Base-by-base conservation (phyloP, 1,284 basidiomycete genomes). In the Xanthoconium separans region DNA sequence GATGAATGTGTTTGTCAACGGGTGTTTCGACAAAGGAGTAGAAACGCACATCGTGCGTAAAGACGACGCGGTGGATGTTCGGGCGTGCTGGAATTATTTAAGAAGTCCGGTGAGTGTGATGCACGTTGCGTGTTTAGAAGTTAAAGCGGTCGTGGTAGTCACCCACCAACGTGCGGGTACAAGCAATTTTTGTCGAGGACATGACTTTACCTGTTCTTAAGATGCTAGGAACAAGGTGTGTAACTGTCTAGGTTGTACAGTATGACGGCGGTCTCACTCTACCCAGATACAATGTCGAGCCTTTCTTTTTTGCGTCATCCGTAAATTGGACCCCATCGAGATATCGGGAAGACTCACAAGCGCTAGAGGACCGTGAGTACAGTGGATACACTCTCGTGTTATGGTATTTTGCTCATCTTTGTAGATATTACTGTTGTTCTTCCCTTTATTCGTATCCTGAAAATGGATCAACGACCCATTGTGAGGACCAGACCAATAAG, bases 251-350 rank as follows among this genome's bases (percentile, higher is more conserved):
- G 10, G 39, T 29, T 31, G 5, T n/a, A 16, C 2, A 6, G 31
- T 20, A 8, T 8, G 15, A 22, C 2, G 11, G 10, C 9, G 8
- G 29, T 43, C 54, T 65, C 8, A 61, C 41, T 43, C 34, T 11
- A 24, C 12, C 36, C 29, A 69, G 66, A 51, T 65, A 65, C 51
- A 63, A 60, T 20, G 31, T 83, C 51, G 81, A 83, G 58, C 82
- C 81, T 4, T 83, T 82, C 65, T 83, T 78, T 60, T 83, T 82
- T 56, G 77, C 81, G 1, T 81, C 80, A 2, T 78, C 80, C 0
- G 59, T 76, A 11, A 79, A 80, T 47, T 78, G 77, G 75, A 83
- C 81, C 40, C 80, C 81, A 1, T 73, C 79, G 3, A 72, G 78
- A 48, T 82, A 80, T 58, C 79, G 77, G 57, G 77, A 80, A 55